phyloP scores from a whole-genome alignment of 2,329 filamentous ascomycete species.

The Talaromyces verruculosus region DNA sequence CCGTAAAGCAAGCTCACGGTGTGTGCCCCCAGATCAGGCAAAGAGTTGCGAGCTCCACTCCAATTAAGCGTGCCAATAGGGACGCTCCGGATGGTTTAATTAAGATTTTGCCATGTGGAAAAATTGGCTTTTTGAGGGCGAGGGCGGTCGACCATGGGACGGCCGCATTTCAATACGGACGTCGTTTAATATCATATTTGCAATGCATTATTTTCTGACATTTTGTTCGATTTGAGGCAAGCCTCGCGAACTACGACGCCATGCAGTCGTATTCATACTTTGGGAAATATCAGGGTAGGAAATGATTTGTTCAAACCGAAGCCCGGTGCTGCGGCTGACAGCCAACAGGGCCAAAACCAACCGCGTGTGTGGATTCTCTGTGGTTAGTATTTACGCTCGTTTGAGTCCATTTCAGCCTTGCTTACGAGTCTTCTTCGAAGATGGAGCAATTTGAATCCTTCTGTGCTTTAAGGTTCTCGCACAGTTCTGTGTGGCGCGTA shows the following conservation, averaged over 20 bases:
- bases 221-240: not conserved
- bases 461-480: not conserved
- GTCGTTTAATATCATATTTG: not conserved
- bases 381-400: not conserved
- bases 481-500: not conserved
- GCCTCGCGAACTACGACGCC: not conserved
- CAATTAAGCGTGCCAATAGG: constrained; percentile 15
- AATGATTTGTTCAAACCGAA: not conserved
- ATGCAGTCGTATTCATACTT: not conserved
- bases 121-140: not conserved
- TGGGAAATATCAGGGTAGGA: not conserved
- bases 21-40: not conserved
- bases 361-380: not conserved
- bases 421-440: not conserved
- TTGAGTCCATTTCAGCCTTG: not conserved
- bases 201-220: not conserved
- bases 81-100: not conserved
- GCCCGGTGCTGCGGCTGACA: not conserved
- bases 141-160: not conserved
- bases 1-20: not conserved
- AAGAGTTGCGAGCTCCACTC: not conserved
- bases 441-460: not conserved
- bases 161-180: not conserved
- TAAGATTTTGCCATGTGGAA: constrained; percentile 15
- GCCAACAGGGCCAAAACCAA: not conserved